Percentiles rank a stretch among this genome's conserved stretches.
Evolutionary conservation across 768 basidiomycete species (phyloP).

Genomic region (Russula ochroleuca): DNA sequence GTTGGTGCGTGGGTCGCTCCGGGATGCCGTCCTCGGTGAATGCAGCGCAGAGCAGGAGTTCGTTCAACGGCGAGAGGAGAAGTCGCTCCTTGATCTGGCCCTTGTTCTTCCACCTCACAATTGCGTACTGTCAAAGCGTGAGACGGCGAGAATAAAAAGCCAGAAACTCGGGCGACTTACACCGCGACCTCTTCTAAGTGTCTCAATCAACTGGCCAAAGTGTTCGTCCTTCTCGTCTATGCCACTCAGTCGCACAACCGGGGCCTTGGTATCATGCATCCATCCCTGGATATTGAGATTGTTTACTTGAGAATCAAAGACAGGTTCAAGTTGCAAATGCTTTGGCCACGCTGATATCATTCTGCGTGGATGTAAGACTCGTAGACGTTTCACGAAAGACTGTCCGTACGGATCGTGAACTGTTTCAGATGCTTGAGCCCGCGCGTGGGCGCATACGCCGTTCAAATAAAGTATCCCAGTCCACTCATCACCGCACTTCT

Average conservation of each 20-base stretch:
- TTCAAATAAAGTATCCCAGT: background rate
- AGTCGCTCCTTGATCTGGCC: background rate
- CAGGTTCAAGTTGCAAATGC: background rate
- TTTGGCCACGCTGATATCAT: background rate
- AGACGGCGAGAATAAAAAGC: background rate
- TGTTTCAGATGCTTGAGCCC: background rate
- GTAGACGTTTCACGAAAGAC: background rate
- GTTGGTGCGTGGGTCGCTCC: background rate
- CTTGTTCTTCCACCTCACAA: background rate
- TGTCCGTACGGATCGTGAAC: background rate
- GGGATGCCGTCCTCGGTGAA: slow-evolving; percentile 4
- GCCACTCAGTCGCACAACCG: background rate
- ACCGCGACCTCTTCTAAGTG: background rate
- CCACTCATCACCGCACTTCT: background rate
- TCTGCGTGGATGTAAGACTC: background rate
- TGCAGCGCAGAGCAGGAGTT: slow-evolving; percentile 4
- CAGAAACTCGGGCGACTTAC: slow-evolving; percentile 4
- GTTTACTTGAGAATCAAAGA: background rate
- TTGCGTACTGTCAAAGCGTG: slow-evolving; percentile 5
- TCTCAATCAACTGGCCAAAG: background rate
- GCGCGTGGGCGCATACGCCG: background rate
- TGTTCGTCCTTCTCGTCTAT: background rate
- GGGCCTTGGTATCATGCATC: background rate
- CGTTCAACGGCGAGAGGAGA: slow-evolving; percentile 7
- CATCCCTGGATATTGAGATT: slow-evolving; percentile 6